A percentile compares a stretch with the other conserved stretches of the same genome.
phyloP scores from a whole-genome alignment of 768 basidiomycete genomes.

The Mycena galericulata region DNA sequence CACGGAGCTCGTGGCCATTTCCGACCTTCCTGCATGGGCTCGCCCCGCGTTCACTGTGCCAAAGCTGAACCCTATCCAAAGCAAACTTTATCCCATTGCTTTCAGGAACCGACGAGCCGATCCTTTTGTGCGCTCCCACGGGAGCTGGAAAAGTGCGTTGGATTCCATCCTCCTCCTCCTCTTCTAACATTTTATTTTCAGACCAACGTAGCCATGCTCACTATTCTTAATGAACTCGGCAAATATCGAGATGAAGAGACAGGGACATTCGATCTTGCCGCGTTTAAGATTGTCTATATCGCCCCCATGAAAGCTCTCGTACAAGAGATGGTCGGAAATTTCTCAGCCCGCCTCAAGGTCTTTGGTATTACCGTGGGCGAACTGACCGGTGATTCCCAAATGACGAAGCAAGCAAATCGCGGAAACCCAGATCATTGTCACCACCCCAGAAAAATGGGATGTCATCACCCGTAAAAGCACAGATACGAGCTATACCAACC shows the following conservation, averaged over 20 bases:
- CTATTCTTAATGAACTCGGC: conserved; percentile 89
- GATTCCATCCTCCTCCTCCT: background rate
- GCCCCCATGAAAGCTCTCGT: conserved; percentile 99
- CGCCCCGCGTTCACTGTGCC: conserved; percentile 87
- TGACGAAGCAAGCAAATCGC: conserved; percentile 98
- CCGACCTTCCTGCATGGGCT: conserved; percentile 87
- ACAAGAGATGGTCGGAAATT: conserved; percentile 98
- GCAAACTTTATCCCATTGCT: conserved; percentile 91
- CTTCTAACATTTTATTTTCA: conserved; percentile 46
- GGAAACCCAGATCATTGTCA: conserved; percentile 98
- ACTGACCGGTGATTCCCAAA: conserved; percentile 96
- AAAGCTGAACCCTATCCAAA: conserved; percentile 91
- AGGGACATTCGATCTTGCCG: conserved; percentile 83
- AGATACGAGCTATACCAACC: conserved; percentile 96
- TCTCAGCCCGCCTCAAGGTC: conserved; percentile 76
- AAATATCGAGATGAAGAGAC: conserved; percentile 90
- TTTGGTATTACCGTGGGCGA: conserved; percentile 91
- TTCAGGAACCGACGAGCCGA: conserved; percentile 95
- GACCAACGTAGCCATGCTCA: conserved; percentile 98
- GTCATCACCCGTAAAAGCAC: conserved; percentile 99
- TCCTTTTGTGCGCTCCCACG: conserved; percentile 96
- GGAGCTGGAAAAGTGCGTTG: conserved; percentile 95
- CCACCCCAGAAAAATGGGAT: conserved; percentile 99
- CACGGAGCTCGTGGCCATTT: conserved; percentile 78
- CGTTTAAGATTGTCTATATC: conserved; percentile 97